Evolutionary conservation across 108 stramenopile species (phyloP).

Genomic region (Cylindrotheca fusiformis): DNA sequence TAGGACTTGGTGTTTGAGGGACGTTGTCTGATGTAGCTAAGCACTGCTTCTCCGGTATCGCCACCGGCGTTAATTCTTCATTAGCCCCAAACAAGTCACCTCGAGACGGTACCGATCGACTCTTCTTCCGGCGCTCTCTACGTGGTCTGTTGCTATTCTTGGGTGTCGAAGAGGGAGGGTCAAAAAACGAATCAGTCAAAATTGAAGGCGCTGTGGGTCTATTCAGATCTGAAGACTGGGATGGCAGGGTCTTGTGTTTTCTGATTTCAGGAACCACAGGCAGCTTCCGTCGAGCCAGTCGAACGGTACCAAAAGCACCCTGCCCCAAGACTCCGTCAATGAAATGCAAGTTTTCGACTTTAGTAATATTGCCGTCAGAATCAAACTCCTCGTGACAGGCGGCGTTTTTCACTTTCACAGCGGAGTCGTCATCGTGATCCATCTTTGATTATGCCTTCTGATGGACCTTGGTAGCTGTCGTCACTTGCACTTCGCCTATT

Average conservation of each 20-base stretch:
- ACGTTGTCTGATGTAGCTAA: not conserved
- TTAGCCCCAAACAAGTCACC: conserved; percentile 17
- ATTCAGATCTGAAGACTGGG: not conserved
- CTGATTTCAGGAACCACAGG: too few relatives aligned
- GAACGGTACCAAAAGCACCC: conserved; percentile 73
- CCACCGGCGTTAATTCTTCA: not conserved
- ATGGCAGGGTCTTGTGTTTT: too few relatives aligned
- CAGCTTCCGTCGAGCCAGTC: conserved; percentile 48
- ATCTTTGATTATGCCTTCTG: too few relatives aligned
- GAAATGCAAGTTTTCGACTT: conserved; percentile 64
- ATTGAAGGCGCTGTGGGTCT: not conserved
- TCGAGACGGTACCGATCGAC: conserved; percentile 12
- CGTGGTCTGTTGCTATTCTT: conserved; percentile 1
- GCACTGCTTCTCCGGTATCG: not conserved
- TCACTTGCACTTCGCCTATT: too few relatives aligned
- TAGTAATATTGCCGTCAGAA: conserved; percentile 42
- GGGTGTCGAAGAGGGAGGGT: conserved; percentile 2
- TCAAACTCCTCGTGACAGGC: conserved; percentile 55
- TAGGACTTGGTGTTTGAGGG: not conserved
- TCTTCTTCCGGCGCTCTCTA: conserved; percentile 6
- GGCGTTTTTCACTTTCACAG: too few relatives aligned
- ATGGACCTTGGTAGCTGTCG: too few relatives aligned
- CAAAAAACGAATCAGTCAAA: conserved; percentile 6
- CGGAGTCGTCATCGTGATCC: too few relatives aligned
- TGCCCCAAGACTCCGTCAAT: conserved; percentile 63